phyloP scores from a whole-genome alignment of 768 basidiomycete species.

The Russula sp. region DNA sequence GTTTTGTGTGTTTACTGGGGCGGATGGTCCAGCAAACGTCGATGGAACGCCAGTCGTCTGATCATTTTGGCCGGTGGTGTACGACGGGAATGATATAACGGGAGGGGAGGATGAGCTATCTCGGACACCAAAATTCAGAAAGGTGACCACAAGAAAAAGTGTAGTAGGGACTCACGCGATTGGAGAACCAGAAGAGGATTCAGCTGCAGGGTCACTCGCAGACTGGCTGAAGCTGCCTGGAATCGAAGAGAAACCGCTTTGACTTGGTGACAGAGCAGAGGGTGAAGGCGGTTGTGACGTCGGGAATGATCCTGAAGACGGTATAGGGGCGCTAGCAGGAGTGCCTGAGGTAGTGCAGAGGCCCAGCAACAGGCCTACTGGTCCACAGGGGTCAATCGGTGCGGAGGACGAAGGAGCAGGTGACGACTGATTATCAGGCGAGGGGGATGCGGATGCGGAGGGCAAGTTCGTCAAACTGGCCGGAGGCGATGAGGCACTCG shows the following conservation, averaged over 20 bases:
- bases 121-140: background rate
- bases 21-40: slow-evolving; percentile 26
- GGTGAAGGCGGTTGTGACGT: background rate
- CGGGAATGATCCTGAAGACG: background rate
- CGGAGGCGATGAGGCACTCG: background rate
- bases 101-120: slow-evolving; percentile 19
- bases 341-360: slow-evolving; percentile 3
- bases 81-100: slow-evolving; percentile 26
- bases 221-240: background rate
- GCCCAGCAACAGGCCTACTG: too few species aligned
- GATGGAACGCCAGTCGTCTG: background rate
- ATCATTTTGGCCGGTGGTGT: background rate
- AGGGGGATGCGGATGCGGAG: background rate
- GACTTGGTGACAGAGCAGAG: background rate
- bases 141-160: background rate
- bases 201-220: background rate
- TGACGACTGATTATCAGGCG: background rate
- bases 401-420: slow-evolving; percentile 9
- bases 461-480: background rate
- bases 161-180: slow-evolving; percentile 5
- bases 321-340: slow-evolving; percentile 3
- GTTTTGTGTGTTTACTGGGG: slow-evolving; percentile 32
- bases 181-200: background rate
- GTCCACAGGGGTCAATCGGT: too few species aligned
- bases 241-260: background rate